Evolutionary conservation across 441 rosid species (phyloP), one percentile per base, ranked within the genome.

Genomic region (Melastoma candidum): DNA sequence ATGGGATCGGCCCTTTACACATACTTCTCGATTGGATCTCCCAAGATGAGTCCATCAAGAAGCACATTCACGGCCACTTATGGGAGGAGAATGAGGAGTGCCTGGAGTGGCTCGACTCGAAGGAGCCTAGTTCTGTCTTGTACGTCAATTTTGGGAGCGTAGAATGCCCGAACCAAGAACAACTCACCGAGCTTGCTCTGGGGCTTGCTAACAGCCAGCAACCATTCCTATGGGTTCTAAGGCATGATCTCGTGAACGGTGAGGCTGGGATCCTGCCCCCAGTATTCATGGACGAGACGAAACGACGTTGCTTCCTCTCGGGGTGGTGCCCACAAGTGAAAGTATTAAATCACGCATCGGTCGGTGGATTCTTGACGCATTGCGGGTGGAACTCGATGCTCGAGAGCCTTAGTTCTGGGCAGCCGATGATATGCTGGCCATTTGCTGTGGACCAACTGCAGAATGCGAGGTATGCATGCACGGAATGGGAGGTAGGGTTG

Each of bases 391-490:
- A 81, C 39, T 80, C 89, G 1, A 76, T 68, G 0, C 3, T 81
- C 9, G 83, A 83, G 58, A 77, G 87, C 32, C 43, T 83, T 0
- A 52, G 59, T 5, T 52, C 60, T 0, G 81, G 88, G 0, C 75
- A 74, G 51, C 88, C 88, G 2, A 68, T 83, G 84, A 56, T 81
- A 1, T 83, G 81, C 25, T 83, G 92, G 84, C 80, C 92, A 2
- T 81, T 83, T 24, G 77, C 76, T 14, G 92, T 84, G 0, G 88
- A 83, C 60, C 86, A 85, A 47, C 66, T 56, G 11, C 81, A 84
- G 3, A 83, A 81, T 60, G 75, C 88, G 22, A 25, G 77, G 51
- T 83, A 44, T 9, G 36, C 57, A 36, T 83, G 88, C 59, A 63
- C 4, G 0, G 69, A 77, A 25, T 86, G 58, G 65, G 58, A 47